Base-by-base conservation (phyloP, 1,284 basidiomycete genomes). In the Malassezia restricta region DNA sequence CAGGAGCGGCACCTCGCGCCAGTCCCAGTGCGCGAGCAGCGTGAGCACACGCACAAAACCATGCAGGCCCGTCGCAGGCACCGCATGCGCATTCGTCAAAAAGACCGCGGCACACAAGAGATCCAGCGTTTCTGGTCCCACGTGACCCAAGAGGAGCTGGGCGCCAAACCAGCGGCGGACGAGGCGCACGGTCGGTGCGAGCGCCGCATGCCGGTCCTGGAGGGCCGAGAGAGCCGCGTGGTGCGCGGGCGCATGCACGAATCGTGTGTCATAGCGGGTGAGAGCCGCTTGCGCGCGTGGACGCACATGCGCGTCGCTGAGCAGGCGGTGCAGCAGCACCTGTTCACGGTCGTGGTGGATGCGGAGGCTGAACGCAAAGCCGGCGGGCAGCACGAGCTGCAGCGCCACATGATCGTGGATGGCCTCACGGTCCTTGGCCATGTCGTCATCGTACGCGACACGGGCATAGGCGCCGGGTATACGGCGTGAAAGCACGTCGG, bases 141-240 rank as follows among this genome's bases (percentile, higher is more conserved):
- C 83, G 1, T 79, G 76, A 14, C 87, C 77, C 11, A 63, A 54
- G 20, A 96, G 79, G 84, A 92, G 87, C 74, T 98, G 94, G 1
- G 84, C 78, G 0, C 84, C 81, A 43, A 96, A 76, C 94, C 94
- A 99, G 45, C 94, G 81, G 75, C 96, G 92, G 38, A 87, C 80
- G 20, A 98, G 78, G 28, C 94, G 79, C 17, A 86, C 84, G 0
- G 90, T 90, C 6, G 84, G 83, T 2, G 87, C 78, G 69, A 84
- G 94, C 6, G 87, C 84, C 0, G 83, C 76, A 68, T 82, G 85
- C 42, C 82, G 81, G 70, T 94, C 87, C 47, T 82, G 82, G 33
- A 98, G 76, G 2, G 85, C 81, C 1, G 83, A 80, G 32, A 96
- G 78, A 1, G 84, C 84, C 1, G 84, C 80, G 71, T 98, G 94